Percentiles rank a stretch among this genome's conserved stretches.
These are phyloP conservation scores for Pseudocercospora macadamiae DNA, from an alignment of 2,329 filamentous ascomycete genomes.

Conservation along the genomic window DNA sequence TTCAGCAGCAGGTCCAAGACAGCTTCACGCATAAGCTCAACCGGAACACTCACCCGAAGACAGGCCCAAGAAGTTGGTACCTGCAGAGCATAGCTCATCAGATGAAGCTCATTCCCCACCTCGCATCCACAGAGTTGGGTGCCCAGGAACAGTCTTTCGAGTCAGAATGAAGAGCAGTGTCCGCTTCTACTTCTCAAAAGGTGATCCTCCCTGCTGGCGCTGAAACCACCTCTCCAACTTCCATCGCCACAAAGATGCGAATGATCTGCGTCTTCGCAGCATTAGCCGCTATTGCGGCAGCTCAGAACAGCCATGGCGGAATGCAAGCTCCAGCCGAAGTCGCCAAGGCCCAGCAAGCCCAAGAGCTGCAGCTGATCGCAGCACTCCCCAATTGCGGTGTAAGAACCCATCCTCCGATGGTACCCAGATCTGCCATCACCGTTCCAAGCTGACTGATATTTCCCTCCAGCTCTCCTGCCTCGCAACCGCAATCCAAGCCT, in stretches of 20 bases:
- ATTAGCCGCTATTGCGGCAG: background rate
- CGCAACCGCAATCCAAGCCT: conserved; percentile 6
- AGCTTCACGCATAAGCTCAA: background rate
- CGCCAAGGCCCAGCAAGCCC: background rate
- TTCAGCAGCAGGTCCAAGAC: no score
- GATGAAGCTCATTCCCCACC: background rate
- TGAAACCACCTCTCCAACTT: no score
- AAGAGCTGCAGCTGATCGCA: background rate
- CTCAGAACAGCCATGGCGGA: background rate
- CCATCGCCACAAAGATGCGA: background rate
- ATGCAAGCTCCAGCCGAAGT: background rate
- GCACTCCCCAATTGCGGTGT: background rate
- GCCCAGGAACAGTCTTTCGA: background rate
- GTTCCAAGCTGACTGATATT: background rate
- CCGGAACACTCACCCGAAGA: background rate
- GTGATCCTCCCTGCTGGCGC: no score
- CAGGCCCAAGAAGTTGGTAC: background rate
- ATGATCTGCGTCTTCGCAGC: background rate
- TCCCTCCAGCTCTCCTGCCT: conserved; percentile 7
- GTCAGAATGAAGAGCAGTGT: background rate
- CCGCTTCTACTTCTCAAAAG: no score
- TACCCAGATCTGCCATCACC: no score
- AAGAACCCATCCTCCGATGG: no score
- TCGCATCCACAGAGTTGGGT: background rate
- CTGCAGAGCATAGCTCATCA: background rate